Evolutionary conservation across 805 yeast genomes (phyloP), one percentile per base, ranked within the genome.

Genomic region (Wickerhamiella qilinensis): DNA sequence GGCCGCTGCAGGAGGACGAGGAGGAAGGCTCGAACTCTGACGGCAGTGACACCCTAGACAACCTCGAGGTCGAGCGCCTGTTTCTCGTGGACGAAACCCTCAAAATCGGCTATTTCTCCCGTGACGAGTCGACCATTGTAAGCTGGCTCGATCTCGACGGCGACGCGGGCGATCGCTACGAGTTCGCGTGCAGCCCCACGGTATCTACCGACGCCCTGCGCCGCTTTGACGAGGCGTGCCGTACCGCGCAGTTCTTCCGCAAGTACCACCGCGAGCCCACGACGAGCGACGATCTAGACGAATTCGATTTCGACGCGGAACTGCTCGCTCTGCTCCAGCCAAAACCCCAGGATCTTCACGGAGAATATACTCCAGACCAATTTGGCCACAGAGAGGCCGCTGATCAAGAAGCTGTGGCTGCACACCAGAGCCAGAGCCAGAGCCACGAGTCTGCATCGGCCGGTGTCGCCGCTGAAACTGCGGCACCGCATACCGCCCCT

Each of bases 81-180:
- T 86, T 80, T 49, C 59, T 75, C 24, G 68, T 91, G 22, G 73
- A 72, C 46, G 73, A 71, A 43, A 69, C 69, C 3, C 60, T 88
- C 40, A 60, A 67, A 30, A 62, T 86, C 36, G 65, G 72, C 42
- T 65, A 69, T 40, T 64, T 63, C 41, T 63, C 69, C 40, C 68
- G 69, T 38, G 70, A 72, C 28, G 80, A 77, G 1, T 60, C 68
- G 3, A 59, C 65, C 30, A 73, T 76, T 2, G 68, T 88, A 20
- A 64, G 77, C 0, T 88, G 97, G 97, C 65, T 61, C 12, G 94
- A 91, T 55, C 53, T 73, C 28, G 75, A 74, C 33, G 95, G 94
- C n/a, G 95, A 86, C 50, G 65, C 67, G 4, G 95, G 84, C 19
- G 96, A 86, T 51, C 60, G 65, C 45, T 84, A 78, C 56, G 93